These are phyloP conservation scores for Auricularia auricula-judae DNA, from an alignment of 768 basidiomycete genomes.

Conservation along the genomic window DNA sequence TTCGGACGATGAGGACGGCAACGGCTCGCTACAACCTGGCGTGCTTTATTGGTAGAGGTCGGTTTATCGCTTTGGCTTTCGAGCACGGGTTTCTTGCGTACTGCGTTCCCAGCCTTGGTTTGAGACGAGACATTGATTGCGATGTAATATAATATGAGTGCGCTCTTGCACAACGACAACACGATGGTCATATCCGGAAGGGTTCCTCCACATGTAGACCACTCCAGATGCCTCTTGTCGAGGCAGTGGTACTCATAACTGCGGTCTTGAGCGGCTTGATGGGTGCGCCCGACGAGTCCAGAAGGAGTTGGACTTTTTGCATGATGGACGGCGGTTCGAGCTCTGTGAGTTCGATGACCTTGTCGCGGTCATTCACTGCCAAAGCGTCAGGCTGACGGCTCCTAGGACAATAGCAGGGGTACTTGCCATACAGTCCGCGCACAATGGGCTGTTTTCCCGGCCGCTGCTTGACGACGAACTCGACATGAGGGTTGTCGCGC, in stretches of 20 bases:
- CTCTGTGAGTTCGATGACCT: constrained; percentile 71
- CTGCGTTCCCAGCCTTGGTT: neutral
- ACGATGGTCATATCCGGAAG: constrained; percentile 28
- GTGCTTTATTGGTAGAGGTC: neutral
- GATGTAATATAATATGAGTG: neutral
- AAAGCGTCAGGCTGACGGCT: constrained; percentile 9
- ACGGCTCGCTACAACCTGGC: neutral
- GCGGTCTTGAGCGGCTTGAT: constrained; percentile 67
- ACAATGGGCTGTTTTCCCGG: constrained; percentile 68
- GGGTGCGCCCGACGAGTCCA: constrained; percentile 81
- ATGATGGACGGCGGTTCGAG: constrained; percentile 65
- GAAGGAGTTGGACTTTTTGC: constrained; percentile 69
- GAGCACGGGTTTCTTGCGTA: neutral
- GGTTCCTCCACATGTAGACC: constrained; percentile 74
- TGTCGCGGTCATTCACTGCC: constrained; percentile 76
- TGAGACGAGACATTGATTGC: neutral
- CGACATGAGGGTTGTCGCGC: constrained; percentile 66
- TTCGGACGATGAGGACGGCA: neutral
- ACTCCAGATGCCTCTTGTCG: constrained; percentile 83
- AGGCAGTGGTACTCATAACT: constrained; percentile 70
- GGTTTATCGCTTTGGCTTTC: neutral
- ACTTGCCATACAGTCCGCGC: constrained; percentile 72
- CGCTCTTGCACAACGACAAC: neutral
- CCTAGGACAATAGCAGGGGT: constrained; percentile 2
- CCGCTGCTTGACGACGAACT: constrained; percentile 71